Percentiles rank a stretch among this genome's conserved stretches.
Evolutionary conservation across 2,329 filamentous ascomycete species (phyloP).

Genomic region (Talaromyces sp.): DNA sequence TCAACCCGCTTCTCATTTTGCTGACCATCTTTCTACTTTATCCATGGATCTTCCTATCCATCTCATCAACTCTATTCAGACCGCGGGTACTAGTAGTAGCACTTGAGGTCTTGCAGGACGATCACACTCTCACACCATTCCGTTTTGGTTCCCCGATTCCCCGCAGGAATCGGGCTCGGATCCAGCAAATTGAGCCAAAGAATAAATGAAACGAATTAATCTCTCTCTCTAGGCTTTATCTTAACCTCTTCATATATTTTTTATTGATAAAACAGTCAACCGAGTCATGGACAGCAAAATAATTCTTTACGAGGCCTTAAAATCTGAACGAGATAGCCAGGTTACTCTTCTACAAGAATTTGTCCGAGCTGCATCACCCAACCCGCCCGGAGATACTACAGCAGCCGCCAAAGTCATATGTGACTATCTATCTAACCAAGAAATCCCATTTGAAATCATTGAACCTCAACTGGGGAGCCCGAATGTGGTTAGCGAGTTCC

Average conservation of each 20-base stretch:
- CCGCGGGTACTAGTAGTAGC: too few relatives aligned
- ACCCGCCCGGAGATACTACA: constrained; percentile 4
- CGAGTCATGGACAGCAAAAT: not conserved
- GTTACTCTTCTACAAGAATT: constrained; percentile 1
- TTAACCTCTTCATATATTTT: not conserved
- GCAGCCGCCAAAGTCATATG: not conserved
- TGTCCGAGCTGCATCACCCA: constrained; percentile 6
- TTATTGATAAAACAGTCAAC: not conserved
- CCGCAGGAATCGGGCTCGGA: too few relatives aligned
- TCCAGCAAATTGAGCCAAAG: not conserved
- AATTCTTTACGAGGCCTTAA: not conserved
- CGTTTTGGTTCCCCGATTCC: not conserved
- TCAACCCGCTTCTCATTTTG: too few relatives aligned
- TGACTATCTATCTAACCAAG: not conserved
- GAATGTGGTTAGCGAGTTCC: constrained; percentile 8
- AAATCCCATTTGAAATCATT: not conserved
- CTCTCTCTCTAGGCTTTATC: not conserved
- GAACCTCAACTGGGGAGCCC: constrained; percentile 1
- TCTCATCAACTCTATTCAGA: too few relatives aligned
- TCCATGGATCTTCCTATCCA: too few relatives aligned
- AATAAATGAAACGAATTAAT: not conserved
- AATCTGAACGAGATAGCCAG: not conserved
- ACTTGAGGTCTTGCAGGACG: too few relatives aligned
- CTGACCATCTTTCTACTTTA: too few relatives aligned
- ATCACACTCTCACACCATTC: not conserved